A percentile compares a stretch with the other conserved stretches of the same genome.
phyloP scores from a whole-genome alignment of 2,329 filamentous ascomycete species.

The Pseudogymnoascus sp. region DNA sequence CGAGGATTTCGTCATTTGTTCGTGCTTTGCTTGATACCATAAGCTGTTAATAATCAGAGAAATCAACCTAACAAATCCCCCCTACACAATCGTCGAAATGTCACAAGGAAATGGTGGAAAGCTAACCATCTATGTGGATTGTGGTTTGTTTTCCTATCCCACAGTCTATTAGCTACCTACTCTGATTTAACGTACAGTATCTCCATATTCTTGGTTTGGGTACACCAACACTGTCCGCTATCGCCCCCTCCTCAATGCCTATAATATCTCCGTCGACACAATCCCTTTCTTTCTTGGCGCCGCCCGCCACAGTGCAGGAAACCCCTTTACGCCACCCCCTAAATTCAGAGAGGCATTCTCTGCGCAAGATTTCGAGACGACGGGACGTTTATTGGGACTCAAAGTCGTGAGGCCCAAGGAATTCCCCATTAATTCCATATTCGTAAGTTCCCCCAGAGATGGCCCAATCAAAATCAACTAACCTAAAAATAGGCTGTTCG shows the following conservation, averaged over 20 bases:
- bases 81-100: background rate
- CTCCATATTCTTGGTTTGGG: slow-evolving; percentile 20
- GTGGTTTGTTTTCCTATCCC: slow-evolving; percentile 12
- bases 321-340: slow-evolving; percentile 16
- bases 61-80: background rate
- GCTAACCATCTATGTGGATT: slow-evolving; percentile 17
- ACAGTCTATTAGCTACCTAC: background rate
- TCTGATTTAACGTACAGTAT: slow-evolving; percentile 12
- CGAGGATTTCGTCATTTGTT: background rate
- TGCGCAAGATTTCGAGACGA: slow-evolving; percentile 15
- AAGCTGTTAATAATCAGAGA: background rate
- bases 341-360: slow-evolving; percentile 16
- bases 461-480: background rate
- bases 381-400: slow-evolving; percentile 15
- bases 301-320: slow-evolving; percentile 16
- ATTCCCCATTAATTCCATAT: slow-evolving; percentile 17
- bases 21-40: background rate
- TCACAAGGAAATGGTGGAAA: background rate
- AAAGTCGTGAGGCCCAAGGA: slow-evolving; percentile 15
- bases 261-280: slow-evolving; percentile 18
- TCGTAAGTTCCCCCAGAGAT: slow-evolving; percentile 13
- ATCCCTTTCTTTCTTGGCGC: slow-evolving; percentile 19
- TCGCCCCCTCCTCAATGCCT: slow-evolving; percentile 14
- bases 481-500: slow-evolving; percentile 14
- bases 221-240: slow-evolving; percentile 15